Conservation (phyloP, 73 alveolate species). For the Halteria grandinella region DNA sequence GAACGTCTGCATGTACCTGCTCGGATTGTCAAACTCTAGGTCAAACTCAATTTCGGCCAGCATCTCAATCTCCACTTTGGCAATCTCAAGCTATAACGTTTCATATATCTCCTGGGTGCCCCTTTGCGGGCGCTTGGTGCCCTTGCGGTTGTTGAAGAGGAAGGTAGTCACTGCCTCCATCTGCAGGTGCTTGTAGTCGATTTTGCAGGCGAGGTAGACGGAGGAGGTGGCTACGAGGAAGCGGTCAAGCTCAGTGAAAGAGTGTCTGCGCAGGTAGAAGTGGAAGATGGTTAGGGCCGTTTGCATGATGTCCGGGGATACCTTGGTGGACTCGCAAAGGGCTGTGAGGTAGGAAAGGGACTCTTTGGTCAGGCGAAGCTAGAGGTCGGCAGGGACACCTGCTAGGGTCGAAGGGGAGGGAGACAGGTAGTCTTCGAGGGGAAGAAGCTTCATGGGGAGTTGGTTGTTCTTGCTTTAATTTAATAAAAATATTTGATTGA, state of each 20-base stretch:
- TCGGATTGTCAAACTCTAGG: constrained; percentile 38
- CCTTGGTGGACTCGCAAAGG: constrained; percentile 1
- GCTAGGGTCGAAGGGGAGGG: constrained; percentile 3
- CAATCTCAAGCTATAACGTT: not conserved
- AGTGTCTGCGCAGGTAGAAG: not conserved
- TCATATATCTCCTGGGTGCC: constrained; percentile 20
- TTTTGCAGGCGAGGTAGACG: constrained; percentile 30
- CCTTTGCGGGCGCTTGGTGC: not conserved
- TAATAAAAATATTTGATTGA: too few relatives aligned
- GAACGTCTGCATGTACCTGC: not conserved
- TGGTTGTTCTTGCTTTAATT: too few relatives aligned
- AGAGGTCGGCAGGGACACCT: constrained; percentile 13
- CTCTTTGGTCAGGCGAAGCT: constrained; percentile 4
- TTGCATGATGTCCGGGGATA: not conserved
- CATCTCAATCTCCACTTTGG: constrained; percentile 21
- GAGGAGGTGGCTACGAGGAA: constrained; percentile 18
- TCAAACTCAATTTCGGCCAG: constrained; percentile 7
- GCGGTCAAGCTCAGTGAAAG: constrained; percentile 52
- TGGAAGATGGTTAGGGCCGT: constrained; percentile 40
- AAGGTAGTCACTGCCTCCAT: not conserved
- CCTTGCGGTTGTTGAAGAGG: constrained; percentile 10
- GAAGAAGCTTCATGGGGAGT: constrained; percentile 1
- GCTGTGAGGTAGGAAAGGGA: constrained; percentile 1
- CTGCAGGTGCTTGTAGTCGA: constrained; percentile 8
- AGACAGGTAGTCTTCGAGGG: constrained; percentile 11